Evolutionary conservation across 164 flowering plant genomes (phyloP).

Genomic region (Kingdonia uniflora): DNA sequence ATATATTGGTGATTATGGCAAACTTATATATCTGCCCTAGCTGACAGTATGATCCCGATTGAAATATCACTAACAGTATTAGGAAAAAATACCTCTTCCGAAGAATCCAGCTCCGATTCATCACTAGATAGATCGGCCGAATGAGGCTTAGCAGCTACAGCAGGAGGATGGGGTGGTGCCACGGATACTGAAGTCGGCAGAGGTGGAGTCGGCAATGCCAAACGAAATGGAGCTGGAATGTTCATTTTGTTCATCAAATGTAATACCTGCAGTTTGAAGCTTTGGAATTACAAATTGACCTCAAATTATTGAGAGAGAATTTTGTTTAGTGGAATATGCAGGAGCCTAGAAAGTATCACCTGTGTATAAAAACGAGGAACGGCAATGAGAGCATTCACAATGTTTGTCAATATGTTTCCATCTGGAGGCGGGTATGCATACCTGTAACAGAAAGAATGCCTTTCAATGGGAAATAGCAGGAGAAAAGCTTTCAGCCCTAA

Average conservation of each 20-base stretch:
- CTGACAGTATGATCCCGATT: too few relatives aligned
- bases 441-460: constrained; percentile 29
- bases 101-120: constrained; percentile 88
- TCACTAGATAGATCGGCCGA: constrained; percentile 53
- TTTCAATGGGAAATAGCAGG: background rate
- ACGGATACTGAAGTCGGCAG: constrained; percentile 53
- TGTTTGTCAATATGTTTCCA: constrained; percentile 89
- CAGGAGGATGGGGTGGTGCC: constrained; percentile 40
- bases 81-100: constrained; percentile 61
- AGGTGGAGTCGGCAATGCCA: constrained; percentile 91
- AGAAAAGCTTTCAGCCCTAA: too few relatives aligned
- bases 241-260: constrained; percentile 99
- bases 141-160: constrained; percentile 24
- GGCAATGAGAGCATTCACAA: constrained; percentile 94
- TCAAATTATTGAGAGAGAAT: background rate
- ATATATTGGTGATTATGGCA: too few relatives aligned
- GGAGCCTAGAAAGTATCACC: constrained; percentile 27
- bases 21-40: too few relatives aligned
- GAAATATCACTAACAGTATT: too few relatives aligned
- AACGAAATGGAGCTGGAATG: constrained; percentile 92
- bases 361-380: constrained; percentile 96
- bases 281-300: background rate
- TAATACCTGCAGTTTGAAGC: constrained; percentile 47
- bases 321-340: constrained; percentile 1
- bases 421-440: constrained; percentile 97